Evolutionary conservation across 1,139 yeast species (phyloP), one percentile per base, ranked within the genome.

Genomic region (Sugiyamaella japonica): DNA sequence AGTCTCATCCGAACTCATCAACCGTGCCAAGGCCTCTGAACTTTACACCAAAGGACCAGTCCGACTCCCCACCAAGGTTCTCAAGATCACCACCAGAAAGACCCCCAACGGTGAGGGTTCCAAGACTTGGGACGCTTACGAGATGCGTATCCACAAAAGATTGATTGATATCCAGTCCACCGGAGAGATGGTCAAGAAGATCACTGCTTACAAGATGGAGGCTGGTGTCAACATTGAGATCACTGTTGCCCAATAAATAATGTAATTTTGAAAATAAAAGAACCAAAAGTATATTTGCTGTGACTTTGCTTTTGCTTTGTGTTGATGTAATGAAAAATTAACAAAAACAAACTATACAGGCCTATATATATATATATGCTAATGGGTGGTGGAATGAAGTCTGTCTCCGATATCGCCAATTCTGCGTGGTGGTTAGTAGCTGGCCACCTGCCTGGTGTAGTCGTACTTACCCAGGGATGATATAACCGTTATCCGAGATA

Each of bases 81-180:
- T 95, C 76, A 90, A 88, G 81, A 85, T 95, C 82, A 85, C 96
- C 82, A 93, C 99, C 88, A 91, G 99, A 89, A 95, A 95, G 90
- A 86, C 99, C 76, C 99, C 99, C 74, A 95, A 95, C 80, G 99
- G 99, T 91, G 98, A 95, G 84, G 99, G 99, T 91, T 93, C 99
- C 73, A 93, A 95, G 91, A 95, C 99, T 73, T 95, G 97, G 97
- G 99, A 95, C 78, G 82, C 95, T 73, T 95, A 85, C 79, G 99
- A 95, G 84, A 89, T 95, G 96, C 90, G 98, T 86, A 90, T 95
- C 84, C 99, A 95, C 97, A 95, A 95, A 95, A 91, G 99, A 82
- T 86, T 89, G 78, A 89, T 93, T 74, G 97, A 93, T 83, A 85
- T 95, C 79, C 95, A 89, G 82, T 96, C 99, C 69, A 97, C 97